Percentiles rank a stretch among this genome's conserved stretches.
Conservation (phyloP, 768 basidiomycete genomes). For the Lactarius akahatsu region DNA sequence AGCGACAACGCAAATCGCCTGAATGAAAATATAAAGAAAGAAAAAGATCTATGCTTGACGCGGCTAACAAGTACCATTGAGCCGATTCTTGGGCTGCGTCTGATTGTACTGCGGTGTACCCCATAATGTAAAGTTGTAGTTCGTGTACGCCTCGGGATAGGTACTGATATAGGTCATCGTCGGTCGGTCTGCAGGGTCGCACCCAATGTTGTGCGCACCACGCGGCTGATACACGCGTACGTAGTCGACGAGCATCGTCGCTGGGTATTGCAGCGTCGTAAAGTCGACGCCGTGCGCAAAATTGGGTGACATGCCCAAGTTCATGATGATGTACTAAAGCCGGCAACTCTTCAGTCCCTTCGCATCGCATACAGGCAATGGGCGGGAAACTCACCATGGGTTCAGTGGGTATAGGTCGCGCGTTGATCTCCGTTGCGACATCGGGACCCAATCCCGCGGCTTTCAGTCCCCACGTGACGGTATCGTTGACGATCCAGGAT, state of each 20-base stretch:
- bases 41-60: background rate
- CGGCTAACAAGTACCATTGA: conserved; percentile 9
- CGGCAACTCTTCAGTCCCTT: background rate
- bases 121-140: conserved; percentile 82
- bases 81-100: conserved; percentile 24
- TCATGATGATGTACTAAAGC: conserved; percentile 74
- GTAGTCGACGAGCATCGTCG: conserved; percentile 77
- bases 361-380: background rate
- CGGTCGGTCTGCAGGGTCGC: conserved; percentile 76
- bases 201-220: conserved; percentile 73
- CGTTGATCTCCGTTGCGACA: conserved; percentile 54
- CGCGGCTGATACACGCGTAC: conserved; percentile 87
- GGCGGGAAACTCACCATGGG: conserved; percentile 63
- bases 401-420: conserved; percentile 73
- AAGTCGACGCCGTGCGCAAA: conserved; percentile 72
- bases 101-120: conserved; percentile 31
- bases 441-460: conserved; percentile 69
- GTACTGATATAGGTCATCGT: conserved; percentile 79
- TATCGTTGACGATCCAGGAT: conserved; percentile 74
- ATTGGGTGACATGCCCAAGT: conserved; percentile 81
- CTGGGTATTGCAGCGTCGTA: conserved; percentile 66
- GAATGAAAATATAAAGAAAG: background rate
- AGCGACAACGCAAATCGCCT: background rate
- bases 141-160: conserved; percentile 75
- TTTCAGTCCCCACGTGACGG: conserved; percentile 71